phyloP scores from a whole-genome alignment of 179 eudicot genomes.

The Kewa caespitosa region DNA sequence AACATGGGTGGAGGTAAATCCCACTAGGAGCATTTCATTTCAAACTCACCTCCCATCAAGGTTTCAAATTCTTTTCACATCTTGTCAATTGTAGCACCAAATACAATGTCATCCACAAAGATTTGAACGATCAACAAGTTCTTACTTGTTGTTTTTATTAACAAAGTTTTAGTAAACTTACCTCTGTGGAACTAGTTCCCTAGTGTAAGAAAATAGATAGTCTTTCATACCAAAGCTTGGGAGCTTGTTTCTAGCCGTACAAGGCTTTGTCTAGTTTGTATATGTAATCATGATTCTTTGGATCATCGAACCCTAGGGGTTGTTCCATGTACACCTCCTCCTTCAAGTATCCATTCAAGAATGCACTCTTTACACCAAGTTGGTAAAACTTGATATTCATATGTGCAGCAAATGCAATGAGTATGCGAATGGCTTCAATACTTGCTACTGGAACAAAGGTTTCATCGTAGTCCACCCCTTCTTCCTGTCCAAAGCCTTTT shows the following conservation, averaged over 20 bases:
- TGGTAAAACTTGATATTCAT: neutral
- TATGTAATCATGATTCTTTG: too few relatives aligned
- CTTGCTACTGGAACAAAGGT: neutral
- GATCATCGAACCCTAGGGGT: neutral
- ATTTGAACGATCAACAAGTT: neutral
- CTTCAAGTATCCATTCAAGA: neutral
- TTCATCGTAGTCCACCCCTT: neutral
- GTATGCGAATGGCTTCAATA: neutral
- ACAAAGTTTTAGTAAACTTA: neutral
- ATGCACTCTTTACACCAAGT: neutral
- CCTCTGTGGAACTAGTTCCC: neutral
- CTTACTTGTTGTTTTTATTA: neutral
- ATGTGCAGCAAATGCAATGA: constrained; percentile 1
- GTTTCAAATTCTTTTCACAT: neutral
- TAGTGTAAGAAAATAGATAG: neutral
- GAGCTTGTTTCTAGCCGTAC: neutral
- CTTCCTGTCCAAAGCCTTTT: neutral
- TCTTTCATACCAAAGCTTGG: neutral
- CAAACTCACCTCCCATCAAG: neutral
- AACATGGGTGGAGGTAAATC: too few relatives aligned
- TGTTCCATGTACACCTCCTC: neutral
- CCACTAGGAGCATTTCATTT: too few relatives aligned
- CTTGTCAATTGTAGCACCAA: neutral
- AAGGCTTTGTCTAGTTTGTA: neutral
- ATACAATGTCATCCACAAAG: neutral